A percentile compares a stretch with the other conserved stretches of the same genome.
Conservation (phyloP, 202 grass and related monocot genomes). For the Schoenoplectus tabernaemontani region DNA sequence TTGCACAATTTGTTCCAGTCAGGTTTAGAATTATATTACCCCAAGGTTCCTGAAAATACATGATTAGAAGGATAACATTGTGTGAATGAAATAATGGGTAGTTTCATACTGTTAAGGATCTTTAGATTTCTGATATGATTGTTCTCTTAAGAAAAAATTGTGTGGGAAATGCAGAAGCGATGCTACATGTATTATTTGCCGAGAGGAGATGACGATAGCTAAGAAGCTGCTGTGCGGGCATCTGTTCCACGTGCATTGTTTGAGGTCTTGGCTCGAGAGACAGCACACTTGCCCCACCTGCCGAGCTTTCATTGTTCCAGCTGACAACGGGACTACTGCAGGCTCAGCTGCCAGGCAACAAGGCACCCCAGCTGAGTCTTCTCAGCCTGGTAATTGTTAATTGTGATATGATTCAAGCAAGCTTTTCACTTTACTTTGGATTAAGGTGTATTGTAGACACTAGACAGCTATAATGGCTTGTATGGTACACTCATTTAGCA, state of each 20-base stretch:
- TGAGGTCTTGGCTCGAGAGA: conserved; percentile 89
- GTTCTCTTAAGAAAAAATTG: not conserved
- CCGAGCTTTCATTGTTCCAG: conserved; percentile 72
- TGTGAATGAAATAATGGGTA: not conserved
- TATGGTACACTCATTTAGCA: not conserved
- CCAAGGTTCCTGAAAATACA: not conserved
- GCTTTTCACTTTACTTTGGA: conserved; percentile 19
- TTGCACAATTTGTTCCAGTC: not conserved
- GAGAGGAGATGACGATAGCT: conserved; percentile 85
- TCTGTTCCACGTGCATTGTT: conserved; percentile 89
- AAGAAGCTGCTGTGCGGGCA: conserved; percentile 93
- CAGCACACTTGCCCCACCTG: conserved; percentile 93
- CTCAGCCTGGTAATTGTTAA: conserved; percentile 46
- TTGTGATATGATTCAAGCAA: not conserved
- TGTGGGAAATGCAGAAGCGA: conserved; percentile 49
- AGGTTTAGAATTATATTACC: not conserved
- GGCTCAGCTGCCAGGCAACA: conserved; percentile 28
- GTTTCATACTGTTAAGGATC: not conserved
- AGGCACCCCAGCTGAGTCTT: conserved; percentile 45
- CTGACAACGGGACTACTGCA: conserved; percentile 37
- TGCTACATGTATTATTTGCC: conserved; percentile 95
- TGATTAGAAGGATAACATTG: not conserved
- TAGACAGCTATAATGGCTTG: not conserved
- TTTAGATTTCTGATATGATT: not conserved
- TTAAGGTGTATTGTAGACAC: not conserved